Evolutionary conservation across 768 basidiomycete species (phyloP).

Genomic region (Coprinopsis marcescibilis): DNA sequence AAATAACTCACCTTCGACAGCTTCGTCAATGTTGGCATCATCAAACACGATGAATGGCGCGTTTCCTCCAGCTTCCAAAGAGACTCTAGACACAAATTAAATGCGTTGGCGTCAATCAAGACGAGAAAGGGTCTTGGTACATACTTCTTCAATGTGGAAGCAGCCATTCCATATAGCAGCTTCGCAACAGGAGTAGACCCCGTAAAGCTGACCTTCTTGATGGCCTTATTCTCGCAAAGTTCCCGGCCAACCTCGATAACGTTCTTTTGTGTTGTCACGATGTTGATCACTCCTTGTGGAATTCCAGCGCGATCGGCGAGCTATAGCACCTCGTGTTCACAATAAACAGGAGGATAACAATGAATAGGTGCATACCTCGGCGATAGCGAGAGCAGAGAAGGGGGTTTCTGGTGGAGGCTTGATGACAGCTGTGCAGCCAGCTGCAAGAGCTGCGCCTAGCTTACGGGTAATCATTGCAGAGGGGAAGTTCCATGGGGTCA

Average conservation of each 20-base stretch:
- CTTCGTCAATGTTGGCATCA: constrained; percentile 89
- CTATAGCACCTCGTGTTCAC: constrained; percentile 28
- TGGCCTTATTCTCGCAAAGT: constrained; percentile 81
- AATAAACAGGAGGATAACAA: not conserved
- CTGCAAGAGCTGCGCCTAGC: constrained; percentile 82
- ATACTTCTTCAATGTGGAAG: constrained; percentile 80
- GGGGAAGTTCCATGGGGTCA: constrained; percentile 93
- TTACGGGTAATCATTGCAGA: constrained; percentile 95
- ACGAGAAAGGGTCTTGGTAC: constrained; percentile 15
- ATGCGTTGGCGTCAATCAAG: constrained; percentile 1
- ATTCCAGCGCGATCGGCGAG: constrained; percentile 85
- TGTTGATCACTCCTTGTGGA: constrained; percentile 92
- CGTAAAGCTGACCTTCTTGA: constrained; percentile 91
- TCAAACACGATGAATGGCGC: constrained; percentile 96
- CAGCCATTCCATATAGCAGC: constrained; percentile 62
- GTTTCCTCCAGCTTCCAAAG: constrained; percentile 90
- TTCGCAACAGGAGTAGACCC: constrained; percentile 83
- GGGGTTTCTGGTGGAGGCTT: constrained; percentile 96
- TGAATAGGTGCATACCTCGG: constrained; percentile 62
- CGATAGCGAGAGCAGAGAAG: constrained; percentile 84
- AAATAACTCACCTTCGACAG: constrained; percentile 63
- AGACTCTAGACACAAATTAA: constrained; percentile 43
- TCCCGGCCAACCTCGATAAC: constrained; percentile 87
- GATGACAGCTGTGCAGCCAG: constrained; percentile 94
- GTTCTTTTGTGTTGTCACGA: constrained; percentile 84